phyloP scores from a whole-genome alignment of 371 early-diverging fungal species.

The Rhizopus stolonifer region DNA sequence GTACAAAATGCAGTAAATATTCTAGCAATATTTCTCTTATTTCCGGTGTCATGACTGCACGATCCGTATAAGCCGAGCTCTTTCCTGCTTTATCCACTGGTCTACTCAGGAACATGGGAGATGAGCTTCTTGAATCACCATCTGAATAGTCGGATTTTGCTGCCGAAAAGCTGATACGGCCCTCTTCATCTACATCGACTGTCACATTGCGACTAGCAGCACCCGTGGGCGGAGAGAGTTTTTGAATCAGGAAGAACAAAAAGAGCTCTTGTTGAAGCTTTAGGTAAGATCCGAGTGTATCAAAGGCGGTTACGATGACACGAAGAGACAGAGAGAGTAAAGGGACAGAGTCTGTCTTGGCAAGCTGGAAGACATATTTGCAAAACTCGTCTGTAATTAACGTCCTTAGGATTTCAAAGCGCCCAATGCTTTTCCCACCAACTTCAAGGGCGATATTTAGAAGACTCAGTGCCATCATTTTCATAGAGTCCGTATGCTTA shows the following conservation, averaged over 20 bases:
- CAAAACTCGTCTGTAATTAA: constrained; percentile 85
- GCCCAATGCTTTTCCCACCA: constrained; percentile 77
- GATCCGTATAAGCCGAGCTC: constrained; percentile 37
- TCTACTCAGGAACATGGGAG: constrained; percentile 41
- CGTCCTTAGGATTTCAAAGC: constrained; percentile 64
- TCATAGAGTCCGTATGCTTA: constrained; percentile 92
- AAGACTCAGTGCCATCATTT: constrained; percentile 82
- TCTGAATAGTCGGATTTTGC: neutral
- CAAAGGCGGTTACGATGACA: constrained; percentile 72
- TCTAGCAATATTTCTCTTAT: constrained; percentile 83
- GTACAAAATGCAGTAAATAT: constrained; percentile 69
- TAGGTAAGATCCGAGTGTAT: constrained; percentile 66
- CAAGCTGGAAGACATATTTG: constrained; percentile 80
- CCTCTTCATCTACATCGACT: constrained; percentile 44
- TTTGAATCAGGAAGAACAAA: constrained; percentile 74
- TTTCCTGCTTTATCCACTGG: constrained; percentile 27
- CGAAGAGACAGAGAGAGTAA: constrained; percentile 65
- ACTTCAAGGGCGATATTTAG: constrained; percentile 81
- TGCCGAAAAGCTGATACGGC: constrained; percentile 31
- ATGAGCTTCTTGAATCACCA: constrained; percentile 36
- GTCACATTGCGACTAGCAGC: constrained; percentile 33
- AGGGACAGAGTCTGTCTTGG: constrained; percentile 60
- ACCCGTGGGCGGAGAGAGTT: constrained; percentile 52
- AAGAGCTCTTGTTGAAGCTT: constrained; percentile 80
- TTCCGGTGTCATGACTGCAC: constrained; percentile 64